phyloP scores from a whole-genome alignment of 306 rosid species.

The Trifolium subterraneum region DNA sequence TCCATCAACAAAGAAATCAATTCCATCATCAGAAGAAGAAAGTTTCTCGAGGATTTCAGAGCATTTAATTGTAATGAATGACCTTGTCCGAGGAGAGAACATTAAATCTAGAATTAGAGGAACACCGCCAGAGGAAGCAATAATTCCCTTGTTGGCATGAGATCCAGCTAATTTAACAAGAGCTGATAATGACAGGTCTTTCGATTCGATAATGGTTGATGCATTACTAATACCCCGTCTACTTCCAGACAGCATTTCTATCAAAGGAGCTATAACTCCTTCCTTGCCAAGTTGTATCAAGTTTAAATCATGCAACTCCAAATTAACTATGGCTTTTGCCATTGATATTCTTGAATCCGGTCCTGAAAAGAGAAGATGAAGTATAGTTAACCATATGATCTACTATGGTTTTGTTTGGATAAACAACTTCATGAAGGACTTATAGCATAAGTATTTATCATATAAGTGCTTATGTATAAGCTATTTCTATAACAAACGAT shows the following conservation, averaged over 20 bases:
- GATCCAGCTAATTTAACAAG: conserved; percentile 64
- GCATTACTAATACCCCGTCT: no score
- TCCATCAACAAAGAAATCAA: conserved; percentile 64
- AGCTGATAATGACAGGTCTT: conserved; percentile 61
- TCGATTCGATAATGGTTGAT: conserved; percentile 45
- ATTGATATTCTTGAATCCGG: conserved; percentile 68
- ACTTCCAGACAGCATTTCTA: conserved; percentile 65
- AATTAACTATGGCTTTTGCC: conserved; percentile 56
- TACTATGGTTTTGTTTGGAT: conserved; percentile 3
- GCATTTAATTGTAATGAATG: conserved; percentile 57
- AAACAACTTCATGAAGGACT: not conserved
- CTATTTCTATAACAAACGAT: not conserved
- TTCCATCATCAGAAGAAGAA: conserved; percentile 57
- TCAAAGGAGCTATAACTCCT: conserved; percentile 74
- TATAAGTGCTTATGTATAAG: not conserved
- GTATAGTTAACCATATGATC: conserved; percentile 35
- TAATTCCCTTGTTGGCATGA: conserved; percentile 60
- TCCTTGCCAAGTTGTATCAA: conserved; percentile 72
- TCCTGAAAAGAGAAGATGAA: conserved; percentile 55
- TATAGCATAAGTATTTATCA: not conserved
- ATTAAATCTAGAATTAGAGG: conserved; percentile 57
- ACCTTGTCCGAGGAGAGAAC: conserved; percentile 49
- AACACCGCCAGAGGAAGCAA: conserved; percentile 72
- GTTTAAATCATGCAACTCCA: conserved; percentile 58
- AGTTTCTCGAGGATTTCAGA: conserved; percentile 78